Conservation (phyloP, 1,284 basidiomycete genomes). For the Lignosus rhinocerotis region DNA sequence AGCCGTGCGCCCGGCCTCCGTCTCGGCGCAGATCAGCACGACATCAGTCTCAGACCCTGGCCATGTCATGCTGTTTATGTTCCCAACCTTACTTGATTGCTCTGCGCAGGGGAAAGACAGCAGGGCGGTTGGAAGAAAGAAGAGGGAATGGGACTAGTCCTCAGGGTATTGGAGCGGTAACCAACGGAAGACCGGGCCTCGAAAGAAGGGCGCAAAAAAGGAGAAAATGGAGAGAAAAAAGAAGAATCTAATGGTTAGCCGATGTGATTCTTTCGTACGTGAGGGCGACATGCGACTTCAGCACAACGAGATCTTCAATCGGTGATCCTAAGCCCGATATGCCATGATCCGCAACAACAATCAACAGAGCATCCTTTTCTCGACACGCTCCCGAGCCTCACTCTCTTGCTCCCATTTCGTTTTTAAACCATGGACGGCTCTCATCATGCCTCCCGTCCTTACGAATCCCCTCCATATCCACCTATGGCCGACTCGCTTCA, state of each 20-base stretch:
- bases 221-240: constrained; percentile 17
- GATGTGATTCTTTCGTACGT: constrained; percentile 22
- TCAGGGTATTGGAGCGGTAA: constrained; percentile 15
- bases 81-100: background rate
- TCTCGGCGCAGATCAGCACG: constrained; percentile 9
- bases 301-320: constrained; percentile 26
- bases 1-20: background rate
- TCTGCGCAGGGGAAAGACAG: background rate
- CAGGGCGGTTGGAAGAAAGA: background rate
- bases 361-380: constrained; percentile 28
- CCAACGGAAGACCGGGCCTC: constrained; percentile 13
- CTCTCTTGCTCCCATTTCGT: constrained; percentile 20
- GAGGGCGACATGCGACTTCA: constrained; percentile 24
- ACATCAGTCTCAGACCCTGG: constrained; percentile 1
- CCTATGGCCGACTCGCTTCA: constrained; percentile 59
- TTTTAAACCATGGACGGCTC: constrained; percentile 32
- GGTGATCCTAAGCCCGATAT: constrained; percentile 31
- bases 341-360: constrained; percentile 36
- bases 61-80: background rate
- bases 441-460: constrained; percentile 24
- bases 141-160: constrained; percentile 7
- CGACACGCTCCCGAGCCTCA: constrained; percentile 13
- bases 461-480: constrained; percentile 32
- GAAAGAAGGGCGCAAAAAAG: constrained; percentile 15
- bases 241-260: constrained; percentile 22